Evolutionary conservation across 2,329 filamentous ascomycete species (phyloP).

Genomic region (Xylariaceae sp.): DNA sequence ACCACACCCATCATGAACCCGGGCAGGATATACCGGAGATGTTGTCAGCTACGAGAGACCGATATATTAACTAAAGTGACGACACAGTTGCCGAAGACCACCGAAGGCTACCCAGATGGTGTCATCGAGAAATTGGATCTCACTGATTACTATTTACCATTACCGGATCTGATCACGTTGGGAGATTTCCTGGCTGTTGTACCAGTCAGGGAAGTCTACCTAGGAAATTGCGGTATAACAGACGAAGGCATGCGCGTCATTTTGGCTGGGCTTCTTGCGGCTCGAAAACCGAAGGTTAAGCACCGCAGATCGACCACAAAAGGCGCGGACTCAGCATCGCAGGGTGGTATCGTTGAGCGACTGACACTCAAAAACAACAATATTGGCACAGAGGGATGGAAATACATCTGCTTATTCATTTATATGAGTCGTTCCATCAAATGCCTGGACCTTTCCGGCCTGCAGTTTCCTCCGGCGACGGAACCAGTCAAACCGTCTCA

Average conservation of each 20-base stretch:
- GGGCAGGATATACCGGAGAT: constrained; percentile 85
- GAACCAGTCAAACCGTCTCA: constrained; percentile 25
- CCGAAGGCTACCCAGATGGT: constrained; percentile 64
- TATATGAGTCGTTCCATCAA: constrained; percentile 86
- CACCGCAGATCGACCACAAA: constrained; percentile 43
- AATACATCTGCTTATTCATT: constrained; percentile 81
- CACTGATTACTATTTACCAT: constrained; percentile 75
- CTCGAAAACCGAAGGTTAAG: constrained; percentile 61
- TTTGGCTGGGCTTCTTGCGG: constrained; percentile 77
- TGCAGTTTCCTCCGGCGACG: constrained; percentile 60
- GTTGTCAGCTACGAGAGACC: constrained; percentile 89
- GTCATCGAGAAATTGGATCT: constrained; percentile 78
- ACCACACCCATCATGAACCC: constrained; percentile 82
- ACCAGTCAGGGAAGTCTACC: constrained; percentile 76
- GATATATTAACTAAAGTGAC: constrained; percentile 88
- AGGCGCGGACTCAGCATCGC: constrained; percentile 40
- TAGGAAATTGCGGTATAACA: constrained; percentile 82
- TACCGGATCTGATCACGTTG: constrained; percentile 79
- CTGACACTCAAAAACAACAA: constrained; percentile 90
- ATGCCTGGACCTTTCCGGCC: constrained; percentile 78
- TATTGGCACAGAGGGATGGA: constrained; percentile 84
- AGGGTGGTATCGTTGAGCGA: constrained; percentile 76
- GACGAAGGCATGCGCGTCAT: constrained; percentile 86
- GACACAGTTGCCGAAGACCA: constrained; percentile 72
- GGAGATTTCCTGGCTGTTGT: constrained; percentile 94